Conservation (phyloP, 2,329 filamentous ascomycete species). For the Bisporella sp. region DNA sequence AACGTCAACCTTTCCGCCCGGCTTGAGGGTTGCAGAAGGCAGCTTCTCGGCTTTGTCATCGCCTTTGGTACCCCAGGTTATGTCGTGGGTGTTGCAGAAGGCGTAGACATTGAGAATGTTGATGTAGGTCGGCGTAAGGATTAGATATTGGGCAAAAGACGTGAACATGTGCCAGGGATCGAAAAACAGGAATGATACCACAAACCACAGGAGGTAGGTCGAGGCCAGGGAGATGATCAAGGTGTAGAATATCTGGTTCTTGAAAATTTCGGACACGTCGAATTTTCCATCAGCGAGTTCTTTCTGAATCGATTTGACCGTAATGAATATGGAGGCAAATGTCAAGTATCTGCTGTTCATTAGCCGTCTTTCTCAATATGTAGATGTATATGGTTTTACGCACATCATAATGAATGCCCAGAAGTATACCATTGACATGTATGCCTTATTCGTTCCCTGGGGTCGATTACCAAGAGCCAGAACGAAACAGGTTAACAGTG, state of each 20-base stretch:
- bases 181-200: constrained; percentile 89
- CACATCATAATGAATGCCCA: constrained; percentile 93
- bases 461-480: constrained; percentile 90
- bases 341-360: constrained; percentile 62
- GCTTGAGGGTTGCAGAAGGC: constrained; percentile 81
- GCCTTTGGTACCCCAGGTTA: constrained; percentile 96
- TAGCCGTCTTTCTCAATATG: constrained; percentile 1
- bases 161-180: constrained; percentile 99
- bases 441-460: constrained; percentile 86
- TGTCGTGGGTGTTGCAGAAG: constrained; percentile 97
- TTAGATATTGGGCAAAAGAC: constrained; percentile 88
- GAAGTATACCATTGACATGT: constrained; percentile 97
- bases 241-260: constrained; percentile 84
- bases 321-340: constrained; percentile 93
- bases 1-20: constrained; percentile 92
- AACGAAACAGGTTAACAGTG: constrained; percentile 90
- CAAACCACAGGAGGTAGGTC: constrained; percentile 87
- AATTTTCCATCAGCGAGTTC: constrained; percentile 61
- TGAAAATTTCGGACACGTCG: constrained; percentile 66
- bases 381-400: constrained; percentile 27
- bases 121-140: constrained; percentile 93
- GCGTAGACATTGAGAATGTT: constrained; percentile 99
- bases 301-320: constrained; percentile 73
- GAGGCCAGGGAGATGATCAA: constrained; percentile 88
- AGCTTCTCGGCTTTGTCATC: constrained; percentile 93